Evolutionary conservation across 2,329 filamentous ascomycete species (phyloP).

Genomic region (Fusarium austroafricanum): DNA sequence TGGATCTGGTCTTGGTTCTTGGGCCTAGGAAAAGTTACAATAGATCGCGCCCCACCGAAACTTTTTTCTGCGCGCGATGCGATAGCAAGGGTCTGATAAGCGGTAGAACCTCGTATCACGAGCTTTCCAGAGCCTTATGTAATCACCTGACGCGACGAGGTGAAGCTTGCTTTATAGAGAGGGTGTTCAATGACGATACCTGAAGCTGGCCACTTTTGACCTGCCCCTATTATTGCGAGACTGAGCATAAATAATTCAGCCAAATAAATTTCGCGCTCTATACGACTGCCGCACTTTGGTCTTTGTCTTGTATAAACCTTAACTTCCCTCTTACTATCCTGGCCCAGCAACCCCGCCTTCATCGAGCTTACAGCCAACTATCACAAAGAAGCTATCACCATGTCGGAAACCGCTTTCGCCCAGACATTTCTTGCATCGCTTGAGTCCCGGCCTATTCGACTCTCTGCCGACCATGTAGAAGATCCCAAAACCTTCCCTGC

Average conservation of each 20-base stretch:
- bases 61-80: slow-evolving; percentile 50
- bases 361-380: slow-evolving; percentile 17
- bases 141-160: slow-evolving; percentile 26
- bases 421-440: slow-evolving; percentile 84
- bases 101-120: slow-evolving; percentile 51
- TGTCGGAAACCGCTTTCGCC: slow-evolving; percentile 88
- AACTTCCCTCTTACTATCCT: neutral
- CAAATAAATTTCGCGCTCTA: neutral
- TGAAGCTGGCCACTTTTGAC: slow-evolving; percentile 4
- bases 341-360: slow-evolving; percentile 42
- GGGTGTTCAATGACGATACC: slow-evolving; percentile 39
- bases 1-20: slow-evolving; percentile 35
- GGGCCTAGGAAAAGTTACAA: slow-evolving; percentile 39
- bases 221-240: neutral
- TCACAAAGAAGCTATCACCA: slow-evolving; percentile 52
- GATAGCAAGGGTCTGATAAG: slow-evolving; percentile 49
- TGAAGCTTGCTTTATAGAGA: slow-evolving; percentile 28
- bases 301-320: neutral
- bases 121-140: slow-evolving; percentile 30
- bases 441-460: slow-evolving; percentile 81
- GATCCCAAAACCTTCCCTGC: slow-evolving; percentile 83
- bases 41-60: slow-evolving; percentile 52
- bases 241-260: neutral
- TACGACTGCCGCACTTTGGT: no score
- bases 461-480: slow-evolving; percentile 90